These are phyloP conservation scores for Candida maris DNA, from an alignment of 805 yeast genomes.

Conservation along the genomic window DNA sequence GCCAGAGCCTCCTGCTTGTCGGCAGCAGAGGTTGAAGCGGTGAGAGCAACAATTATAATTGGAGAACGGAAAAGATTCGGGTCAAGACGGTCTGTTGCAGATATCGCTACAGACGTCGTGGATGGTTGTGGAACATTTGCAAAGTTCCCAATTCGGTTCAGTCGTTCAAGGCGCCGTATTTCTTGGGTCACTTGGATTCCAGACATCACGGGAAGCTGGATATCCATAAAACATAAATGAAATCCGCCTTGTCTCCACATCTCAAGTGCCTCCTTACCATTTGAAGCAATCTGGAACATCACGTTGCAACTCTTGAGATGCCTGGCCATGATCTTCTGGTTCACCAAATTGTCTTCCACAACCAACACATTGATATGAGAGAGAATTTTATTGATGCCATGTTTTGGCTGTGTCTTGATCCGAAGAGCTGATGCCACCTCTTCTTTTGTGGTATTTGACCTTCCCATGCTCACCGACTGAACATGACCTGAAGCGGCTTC, in stretches of 20 bases:
- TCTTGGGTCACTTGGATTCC: constrained; percentile 95
- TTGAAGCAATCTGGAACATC: constrained; percentile 80
- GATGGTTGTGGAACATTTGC: constrained; percentile 22
- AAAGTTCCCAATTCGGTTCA: constrained; percentile 71
- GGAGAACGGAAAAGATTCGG: constrained; percentile 75
- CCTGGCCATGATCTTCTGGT: constrained; percentile 86
- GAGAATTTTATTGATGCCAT: constrained; percentile 59
- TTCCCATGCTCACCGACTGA: too few relatives aligned
- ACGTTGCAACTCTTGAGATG: constrained; percentile 83
- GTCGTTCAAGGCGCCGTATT: constrained; percentile 76
- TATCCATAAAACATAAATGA: constrained; percentile 94
- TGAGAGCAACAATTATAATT: constrained; percentile 94
- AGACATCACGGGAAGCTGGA: constrained; percentile 92
- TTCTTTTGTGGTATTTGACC: constrained; percentile 9
- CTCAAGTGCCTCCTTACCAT: constrained; percentile 92
- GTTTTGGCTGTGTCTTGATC: constrained; percentile 22
- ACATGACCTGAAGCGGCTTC: too few relatives aligned
- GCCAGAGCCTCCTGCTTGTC: constrained; percentile 89
- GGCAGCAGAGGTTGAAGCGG: constrained; percentile 82
- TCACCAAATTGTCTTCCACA: constrained; percentile 94
- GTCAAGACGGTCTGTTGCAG: constrained; percentile 53
- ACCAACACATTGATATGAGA: constrained; percentile 89
- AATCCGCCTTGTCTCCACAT: constrained; percentile 94
- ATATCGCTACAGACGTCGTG: constrained; percentile 5
- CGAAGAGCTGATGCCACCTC: constrained; percentile 14